Evolutionary conservation across 139 green algal species (phyloP).

Genomic region (Zygnema cylindricum): DNA sequence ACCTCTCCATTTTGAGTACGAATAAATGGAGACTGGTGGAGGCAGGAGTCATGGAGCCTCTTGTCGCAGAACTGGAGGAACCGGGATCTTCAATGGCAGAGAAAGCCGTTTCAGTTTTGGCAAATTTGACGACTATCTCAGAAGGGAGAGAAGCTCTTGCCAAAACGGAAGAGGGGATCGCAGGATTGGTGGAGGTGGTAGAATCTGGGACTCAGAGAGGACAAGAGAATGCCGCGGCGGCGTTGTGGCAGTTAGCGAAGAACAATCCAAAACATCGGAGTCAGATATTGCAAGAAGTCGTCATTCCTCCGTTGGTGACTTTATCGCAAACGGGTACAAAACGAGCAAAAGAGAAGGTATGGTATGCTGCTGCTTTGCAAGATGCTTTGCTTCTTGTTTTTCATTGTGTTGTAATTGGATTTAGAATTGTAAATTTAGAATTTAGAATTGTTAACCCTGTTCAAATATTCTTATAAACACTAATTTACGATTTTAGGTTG

Average conservation of each 20-base stretch:
- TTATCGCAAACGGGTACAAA: slow-evolving; percentile 42
- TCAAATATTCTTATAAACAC: no score
- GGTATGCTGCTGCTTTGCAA: background rate
- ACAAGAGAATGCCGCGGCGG: slow-evolving; percentile 53
- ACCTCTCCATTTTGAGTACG: slow-evolving; percentile 42
- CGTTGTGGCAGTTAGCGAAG: slow-evolving; percentile 40
- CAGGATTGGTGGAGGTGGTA: slow-evolving; percentile 46
- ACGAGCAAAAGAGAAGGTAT: slow-evolving; percentile 52
- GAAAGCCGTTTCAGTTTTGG: slow-evolving; percentile 51
- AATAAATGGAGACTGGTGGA: slow-evolving; percentile 42
- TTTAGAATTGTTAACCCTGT: background rate
- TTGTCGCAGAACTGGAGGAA: slow-evolving; percentile 47
- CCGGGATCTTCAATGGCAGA: slow-evolving; percentile 32
- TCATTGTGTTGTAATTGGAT: background rate
- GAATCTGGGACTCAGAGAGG: slow-evolving; percentile 26
- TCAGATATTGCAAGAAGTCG: slow-evolving; percentile 36
- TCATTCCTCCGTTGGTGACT: slow-evolving; percentile 34
- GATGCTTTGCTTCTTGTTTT: background rate
- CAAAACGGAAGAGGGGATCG: slow-evolving; percentile 37
- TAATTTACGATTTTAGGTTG: background rate
- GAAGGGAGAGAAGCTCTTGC: slow-evolving; percentile 42
- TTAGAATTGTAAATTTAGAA: background rate
- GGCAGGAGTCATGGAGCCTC: slow-evolving; percentile 21
- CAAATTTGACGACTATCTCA: slow-evolving; percentile 48
- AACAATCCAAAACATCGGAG: slow-evolving; percentile 32